Conservation (phyloP, 208 protist species). For the Naegleria lovaniensis region DNA sequence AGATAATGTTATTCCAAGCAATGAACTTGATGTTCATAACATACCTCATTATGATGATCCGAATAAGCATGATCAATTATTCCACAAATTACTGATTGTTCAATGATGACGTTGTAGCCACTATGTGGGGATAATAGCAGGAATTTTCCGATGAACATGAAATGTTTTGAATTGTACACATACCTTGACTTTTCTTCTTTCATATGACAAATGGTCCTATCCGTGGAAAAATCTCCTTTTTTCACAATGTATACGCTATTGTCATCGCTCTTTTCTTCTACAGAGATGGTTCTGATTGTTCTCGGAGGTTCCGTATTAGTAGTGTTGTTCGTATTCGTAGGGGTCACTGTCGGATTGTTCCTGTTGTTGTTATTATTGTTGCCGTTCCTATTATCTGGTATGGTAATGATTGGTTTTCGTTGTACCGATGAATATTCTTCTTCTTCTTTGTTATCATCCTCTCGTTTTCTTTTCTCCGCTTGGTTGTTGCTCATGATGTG, state of each 20-base stretch:
- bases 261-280: not conserved
- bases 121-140: not conserved
- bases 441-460: no score
- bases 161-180: not conserved
- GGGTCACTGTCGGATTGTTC: no score
- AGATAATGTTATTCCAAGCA: no score
- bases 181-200: not conserved
- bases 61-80: constrained; percentile 13
- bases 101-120: not conserved
- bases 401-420: no score
- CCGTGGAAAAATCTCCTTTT: not conserved
- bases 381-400: no score
- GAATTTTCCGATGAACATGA: no score
- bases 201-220: not conserved
- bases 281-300: not conserved
- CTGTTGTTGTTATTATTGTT: no score
- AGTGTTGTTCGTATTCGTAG: no score
- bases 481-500: no score
- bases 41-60: constrained; percentile 14
- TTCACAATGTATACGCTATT: not conserved
- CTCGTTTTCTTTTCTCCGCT: no score
- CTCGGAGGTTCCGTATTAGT: no score
- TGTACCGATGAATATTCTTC: no score
- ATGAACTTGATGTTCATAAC: not conserved
- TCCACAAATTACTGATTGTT: constrained; percentile 3